These are phyloP conservation scores for Pleurotus pulmonarius DNA, from an alignment of 768 basidiomycete species.

Conservation along the genomic window DNA sequence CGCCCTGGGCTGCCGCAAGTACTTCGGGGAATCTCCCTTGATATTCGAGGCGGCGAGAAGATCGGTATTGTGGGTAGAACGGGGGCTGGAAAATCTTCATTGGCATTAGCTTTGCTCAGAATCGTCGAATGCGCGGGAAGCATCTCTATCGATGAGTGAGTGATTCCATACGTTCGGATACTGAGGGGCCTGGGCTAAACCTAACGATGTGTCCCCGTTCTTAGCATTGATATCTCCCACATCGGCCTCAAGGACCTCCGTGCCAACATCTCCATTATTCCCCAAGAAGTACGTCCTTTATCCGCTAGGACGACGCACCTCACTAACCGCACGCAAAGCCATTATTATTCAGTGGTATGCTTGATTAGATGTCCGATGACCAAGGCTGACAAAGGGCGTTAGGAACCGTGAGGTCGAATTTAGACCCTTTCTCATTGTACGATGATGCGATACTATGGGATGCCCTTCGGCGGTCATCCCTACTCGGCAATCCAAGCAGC, in stretches of 20 bases:
- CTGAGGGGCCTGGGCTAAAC: not conserved
- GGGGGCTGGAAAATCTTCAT: conserved; percentile 59
- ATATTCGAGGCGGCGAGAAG: conserved; percentile 66
- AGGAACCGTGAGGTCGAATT: conserved; percentile 56
- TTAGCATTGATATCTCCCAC: conserved; percentile 59
- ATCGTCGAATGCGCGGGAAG: conserved; percentile 66
- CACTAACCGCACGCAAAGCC: conserved; percentile 31
- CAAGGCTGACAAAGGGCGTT: conserved; percentile 15
- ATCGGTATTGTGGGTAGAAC: conserved; percentile 67
- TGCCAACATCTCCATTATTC: conserved; percentile 58
- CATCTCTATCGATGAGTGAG: conserved; percentile 63
- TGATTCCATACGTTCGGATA: not conserved
- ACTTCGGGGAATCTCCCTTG: conserved; percentile 57
- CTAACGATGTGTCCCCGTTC: conserved; percentile 12
- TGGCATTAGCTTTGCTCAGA: conserved; percentile 63
- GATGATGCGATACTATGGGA: conserved; percentile 68
- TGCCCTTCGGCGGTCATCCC: conserved; percentile 59
- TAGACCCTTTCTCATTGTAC: conserved; percentile 59
- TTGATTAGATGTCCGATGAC: conserved; percentile 23
- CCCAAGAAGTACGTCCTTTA: conserved; percentile 52
- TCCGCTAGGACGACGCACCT: conserved; percentile 4
- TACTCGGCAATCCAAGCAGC: conserved; percentile 30
- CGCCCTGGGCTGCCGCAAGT: conserved; percentile 71
- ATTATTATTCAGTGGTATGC: conserved; percentile 50
- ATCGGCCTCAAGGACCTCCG: conserved; percentile 66